Percentiles rank a stretch among this genome's conserved stretches.
phyloP scores from a whole-genome alignment of 2,329 filamentous ascomycete species.

The Calonectria montana region DNA sequence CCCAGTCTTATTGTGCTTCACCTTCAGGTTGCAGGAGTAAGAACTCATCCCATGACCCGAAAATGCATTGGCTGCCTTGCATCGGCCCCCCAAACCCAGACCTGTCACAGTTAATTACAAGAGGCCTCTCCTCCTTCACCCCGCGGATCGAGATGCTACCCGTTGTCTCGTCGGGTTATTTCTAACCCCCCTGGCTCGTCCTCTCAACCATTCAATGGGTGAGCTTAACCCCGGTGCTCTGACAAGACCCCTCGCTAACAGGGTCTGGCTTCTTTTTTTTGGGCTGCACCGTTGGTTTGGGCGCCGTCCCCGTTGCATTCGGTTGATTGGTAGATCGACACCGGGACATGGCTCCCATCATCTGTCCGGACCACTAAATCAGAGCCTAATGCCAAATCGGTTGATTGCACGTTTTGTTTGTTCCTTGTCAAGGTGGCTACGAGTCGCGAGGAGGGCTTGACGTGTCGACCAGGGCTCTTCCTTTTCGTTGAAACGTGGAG shows the following conservation, averaged over 20 bases:
- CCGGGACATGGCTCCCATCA: constrained; percentile 36
- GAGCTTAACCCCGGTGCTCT: constrained; percentile 31
- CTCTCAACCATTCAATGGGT: constrained; percentile 19
- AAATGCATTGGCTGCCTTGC: constrained; percentile 17
- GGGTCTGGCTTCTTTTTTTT: constrained; percentile 33
- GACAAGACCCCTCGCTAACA: constrained; percentile 32
- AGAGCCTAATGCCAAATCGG: constrained; percentile 38
- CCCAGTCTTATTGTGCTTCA: constrained; percentile 10
- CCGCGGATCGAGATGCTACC: constrained; percentile 4
- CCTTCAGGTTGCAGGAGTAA: constrained; percentile 8
- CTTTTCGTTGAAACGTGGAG: constrained; percentile 39
- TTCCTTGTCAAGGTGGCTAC: constrained; percentile 22
- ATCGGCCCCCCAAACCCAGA: neutral
- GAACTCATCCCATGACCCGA: neutral
- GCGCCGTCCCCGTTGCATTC: constrained; percentile 28
- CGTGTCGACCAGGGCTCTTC: constrained; percentile 29
- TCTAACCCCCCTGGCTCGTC: constrained; percentile 12
- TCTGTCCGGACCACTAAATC: constrained; percentile 29
- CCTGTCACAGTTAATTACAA: constrained; percentile 3
- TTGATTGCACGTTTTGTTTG: constrained; percentile 40
- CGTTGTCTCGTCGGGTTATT: constrained; percentile 24
- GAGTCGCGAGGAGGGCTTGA: constrained; percentile 29
- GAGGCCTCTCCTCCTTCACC: constrained; percentile 12
- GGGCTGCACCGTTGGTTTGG: constrained; percentile 38
- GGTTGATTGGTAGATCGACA: constrained; percentile 44